Base-by-base conservation (phyloP, 164 flowering plant genomes). In the Pachysandra terminalis region DNA sequence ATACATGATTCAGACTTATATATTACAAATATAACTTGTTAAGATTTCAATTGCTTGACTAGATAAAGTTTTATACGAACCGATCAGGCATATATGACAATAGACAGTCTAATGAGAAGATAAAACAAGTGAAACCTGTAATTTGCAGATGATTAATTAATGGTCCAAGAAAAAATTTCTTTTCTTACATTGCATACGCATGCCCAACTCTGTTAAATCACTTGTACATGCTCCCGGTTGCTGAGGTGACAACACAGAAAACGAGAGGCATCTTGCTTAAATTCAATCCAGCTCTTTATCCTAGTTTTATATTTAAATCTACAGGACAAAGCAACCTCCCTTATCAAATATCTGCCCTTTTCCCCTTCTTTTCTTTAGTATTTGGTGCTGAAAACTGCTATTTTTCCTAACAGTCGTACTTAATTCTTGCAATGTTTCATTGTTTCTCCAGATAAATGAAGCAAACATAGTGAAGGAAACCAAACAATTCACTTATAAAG, bases 401-500 rank as follows among this genome's bases (percentile, higher is more conserved):
- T 5, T 1, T 45, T 45, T 45, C n/a, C 17, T 10, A 12, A 45
- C 15, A 1, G 17, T 5, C 51, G 4, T 40, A n/a, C 21, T n/a
- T 61, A 9, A 37, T 64, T 26, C 9, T 58, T 15, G 23, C 24
- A 21, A 22, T 56, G 28, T 63, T 14, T 57, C 14, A 9, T 66
- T 68, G 21, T 61, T 61, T 64, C 22, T 70, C 25, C 85, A 94
- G 98, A 71, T 95, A 54, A 80, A 67, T 22, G 84, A 79, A 63
- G 97, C 98, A 73, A 68, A 85, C 72, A 78, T 95, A n/a, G 51
- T 54, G 75, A 94, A 91, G 83, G 97, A 91, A 81, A 81, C 90
- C 71, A 94, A 91, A 83, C 97, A 91, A 66, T 95, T 66, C 72
- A 91, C 96, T 19, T 95, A 95, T 72, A 95, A 91, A 78, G 98